Conservation (phyloP, 2,329 filamentous ascomycete genomes). For the Colletotrichum siamense region DNA sequence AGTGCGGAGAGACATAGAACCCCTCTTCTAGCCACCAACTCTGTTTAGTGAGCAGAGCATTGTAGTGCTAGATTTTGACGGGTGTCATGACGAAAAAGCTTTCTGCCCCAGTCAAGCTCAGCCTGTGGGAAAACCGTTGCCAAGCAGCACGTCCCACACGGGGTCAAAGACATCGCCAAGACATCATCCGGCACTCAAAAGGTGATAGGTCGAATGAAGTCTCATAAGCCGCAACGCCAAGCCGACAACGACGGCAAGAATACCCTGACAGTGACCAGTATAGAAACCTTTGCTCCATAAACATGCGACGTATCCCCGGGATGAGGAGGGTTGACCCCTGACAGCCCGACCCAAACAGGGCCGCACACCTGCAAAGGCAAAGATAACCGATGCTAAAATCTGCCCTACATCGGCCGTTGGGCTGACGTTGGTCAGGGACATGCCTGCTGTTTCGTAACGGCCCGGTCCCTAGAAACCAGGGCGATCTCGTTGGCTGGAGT, state of each 20-base stretch:
- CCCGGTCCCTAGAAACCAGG: not conserved
- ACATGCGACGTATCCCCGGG: not conserved
- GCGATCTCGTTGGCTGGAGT: not conserved
- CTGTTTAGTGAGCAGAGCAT: not conserved
- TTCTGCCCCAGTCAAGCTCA: not conserved
- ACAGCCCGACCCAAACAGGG: not conserved
- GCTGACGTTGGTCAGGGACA: not conserved
- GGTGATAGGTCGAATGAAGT: not conserved
- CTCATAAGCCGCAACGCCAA: not conserved
- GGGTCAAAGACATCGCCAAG: not conserved
- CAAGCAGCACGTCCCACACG: not conserved
- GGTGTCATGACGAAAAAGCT: not conserved
- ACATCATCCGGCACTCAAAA: not conserved
- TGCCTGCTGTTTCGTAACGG: not conserved
- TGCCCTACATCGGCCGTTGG: not conserved
- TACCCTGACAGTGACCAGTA: not conserved
- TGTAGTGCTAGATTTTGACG: not conserved
- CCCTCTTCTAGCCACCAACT: not conserved
- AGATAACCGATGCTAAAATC: not conserved
- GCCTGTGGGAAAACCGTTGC: not conserved
- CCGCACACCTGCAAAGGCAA: not conserved
- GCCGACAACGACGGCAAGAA: not conserved
- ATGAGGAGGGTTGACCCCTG: not conserved
- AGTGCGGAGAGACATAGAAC: not conserved
- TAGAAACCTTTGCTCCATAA: not conserved